Base-by-base conservation (phyloP, 192 early-diverging fungal species). In the Coemansia pectinata region DNA sequence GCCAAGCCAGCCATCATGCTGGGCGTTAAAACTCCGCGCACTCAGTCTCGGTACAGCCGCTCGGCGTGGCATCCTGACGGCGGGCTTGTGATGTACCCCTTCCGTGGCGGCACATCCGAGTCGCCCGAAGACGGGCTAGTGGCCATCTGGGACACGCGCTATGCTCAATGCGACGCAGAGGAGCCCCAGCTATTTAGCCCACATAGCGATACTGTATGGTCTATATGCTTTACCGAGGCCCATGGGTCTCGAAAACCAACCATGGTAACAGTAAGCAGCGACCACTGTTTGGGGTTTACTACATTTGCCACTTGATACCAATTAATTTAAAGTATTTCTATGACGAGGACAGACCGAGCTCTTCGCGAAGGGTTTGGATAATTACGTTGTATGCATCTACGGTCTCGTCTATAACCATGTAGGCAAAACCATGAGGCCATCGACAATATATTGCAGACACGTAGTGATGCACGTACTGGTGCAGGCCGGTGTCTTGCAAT, bases 381-480 rank as follows among this genome's bases (percentile, higher is more conserved):
- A 82, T 77, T n/a, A 15, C 41, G 42, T 82, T 82, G 48, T 82
- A 82, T 5, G 70, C 68, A 0, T 66, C 65, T 7, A 77, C 72
- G 1, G 79, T 71, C 63, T 82, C 79, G 34, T 82, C 79, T 39
- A 82, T 73, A 9, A 82, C 79, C 79, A 82, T 82, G 57, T 82
- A 77, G 12, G 66, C 71, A 71, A 82, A 77, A 0, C 75, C 79
- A 29, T 82, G 58, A 0, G 74, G 74, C 79, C 79, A 81, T 31
- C 19, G 71, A 11, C 53, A 45, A 31, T 82, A 83, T 17, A 77
- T 45, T 8, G 65, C 29, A 0, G 40, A 11, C 4, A 83, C 72
- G 27, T 77, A 76, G 11, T 40, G 27, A 38, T 52, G 62, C 36
- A 83, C 62, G 38, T 64, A 74, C 44, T 69, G 61, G 58, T 83